Evolutionary conservation across 208 protist genomes (phyloP), one percentile per base, ranked within the genome.

Genomic region (Leishmania amazonensis): DNA sequence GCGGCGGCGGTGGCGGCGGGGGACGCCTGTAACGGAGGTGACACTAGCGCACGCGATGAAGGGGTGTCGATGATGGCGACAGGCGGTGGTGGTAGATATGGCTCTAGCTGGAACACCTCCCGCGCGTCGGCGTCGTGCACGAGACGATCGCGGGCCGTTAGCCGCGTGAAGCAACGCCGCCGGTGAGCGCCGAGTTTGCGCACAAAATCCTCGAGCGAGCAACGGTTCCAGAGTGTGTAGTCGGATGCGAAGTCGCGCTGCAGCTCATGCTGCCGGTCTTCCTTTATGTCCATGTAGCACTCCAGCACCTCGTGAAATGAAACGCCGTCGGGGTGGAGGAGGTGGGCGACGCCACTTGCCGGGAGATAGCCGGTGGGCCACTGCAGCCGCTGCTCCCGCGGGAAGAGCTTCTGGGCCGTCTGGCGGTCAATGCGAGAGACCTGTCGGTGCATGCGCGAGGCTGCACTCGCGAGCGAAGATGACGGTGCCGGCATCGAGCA

Each of bases 181-280:
- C 79, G 81, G n/a, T 81, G 83, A 8, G 62, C 42, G 53, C 71
- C 83, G 58, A 93, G 87, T 7, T 60, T 49, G 8, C 78, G 81
- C 58, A 91, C 84, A 67, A 90, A 89, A 58, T 94, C 84, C 49
- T 85, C 82, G 13, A 96, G 81, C 24, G 81, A 72, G 73, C 85
- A 90, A 9, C 90, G 89, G 24, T 78, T 86, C 91, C 93, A 96
- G 81, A 96, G 72, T 28, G 85, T 88, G 85, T 96, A 95, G 79
- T 96, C 93, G 28, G 91, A 75, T 9, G 93, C 93, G 62, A 96
- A 95, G 85, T 96, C 93, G n/a, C 87, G 76, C 80, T 94, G 93
- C 71, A 95, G 64, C 40, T 93, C 91, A n/a, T 81, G 85, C 47
- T 83, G 77, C 8, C 70, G 49, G 74, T 87, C 72, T 24, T 70